Evolutionary conservation across 2,329 filamentous ascomycete species (phyloP).

Genomic region (Colletotrichum theobromicola): DNA sequence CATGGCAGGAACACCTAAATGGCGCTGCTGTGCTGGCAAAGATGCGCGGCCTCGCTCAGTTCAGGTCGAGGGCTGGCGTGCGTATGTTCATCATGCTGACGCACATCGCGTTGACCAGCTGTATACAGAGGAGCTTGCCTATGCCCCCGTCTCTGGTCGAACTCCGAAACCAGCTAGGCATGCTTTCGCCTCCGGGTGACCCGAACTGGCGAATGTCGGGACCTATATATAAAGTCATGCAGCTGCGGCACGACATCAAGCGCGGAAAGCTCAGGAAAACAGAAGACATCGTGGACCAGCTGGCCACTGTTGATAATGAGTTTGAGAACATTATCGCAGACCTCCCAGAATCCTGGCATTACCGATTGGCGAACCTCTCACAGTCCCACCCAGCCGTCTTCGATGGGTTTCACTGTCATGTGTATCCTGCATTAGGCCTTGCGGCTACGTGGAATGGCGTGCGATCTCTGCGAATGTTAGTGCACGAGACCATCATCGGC

Average conservation of each 20-base stretch:
- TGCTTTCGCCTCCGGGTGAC: constrained; percentile 38
- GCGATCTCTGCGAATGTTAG: constrained; percentile 49
- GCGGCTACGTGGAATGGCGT: constrained; percentile 55
- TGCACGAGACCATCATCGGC: constrained; percentile 52
- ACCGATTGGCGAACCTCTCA: constrained; percentile 43
- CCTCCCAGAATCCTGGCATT: constrained; percentile 47
- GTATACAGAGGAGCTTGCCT: constrained; percentile 52
- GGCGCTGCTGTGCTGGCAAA: constrained; percentile 56
- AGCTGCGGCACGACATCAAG: constrained; percentile 53
- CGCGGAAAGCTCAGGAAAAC: constrained; percentile 38
- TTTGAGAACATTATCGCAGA: constrained; percentile 43
- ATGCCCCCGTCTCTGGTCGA: constrained; percentile 54
- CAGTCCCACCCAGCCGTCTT: constrained; percentile 46
- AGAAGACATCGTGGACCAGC: constrained; percentile 37
- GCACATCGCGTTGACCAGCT: constrained; percentile 56
- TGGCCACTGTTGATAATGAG: constrained; percentile 47
- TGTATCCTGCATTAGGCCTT: constrained; percentile 49
- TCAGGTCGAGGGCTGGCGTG: constrained; percentile 48
- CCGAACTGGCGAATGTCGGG: constrained; percentile 48
- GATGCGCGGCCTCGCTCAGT: constrained; percentile 53
- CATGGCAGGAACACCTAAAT: constrained; percentile 59
- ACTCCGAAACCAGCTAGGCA: constrained; percentile 47
- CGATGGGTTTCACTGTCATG: constrained; percentile 43
- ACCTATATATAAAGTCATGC: constrained; percentile 49
- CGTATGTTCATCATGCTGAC: constrained; percentile 61